phyloP scores from a whole-genome alignment of 805 yeast species.

The Trichomonascus vanleenenianus region DNA sequence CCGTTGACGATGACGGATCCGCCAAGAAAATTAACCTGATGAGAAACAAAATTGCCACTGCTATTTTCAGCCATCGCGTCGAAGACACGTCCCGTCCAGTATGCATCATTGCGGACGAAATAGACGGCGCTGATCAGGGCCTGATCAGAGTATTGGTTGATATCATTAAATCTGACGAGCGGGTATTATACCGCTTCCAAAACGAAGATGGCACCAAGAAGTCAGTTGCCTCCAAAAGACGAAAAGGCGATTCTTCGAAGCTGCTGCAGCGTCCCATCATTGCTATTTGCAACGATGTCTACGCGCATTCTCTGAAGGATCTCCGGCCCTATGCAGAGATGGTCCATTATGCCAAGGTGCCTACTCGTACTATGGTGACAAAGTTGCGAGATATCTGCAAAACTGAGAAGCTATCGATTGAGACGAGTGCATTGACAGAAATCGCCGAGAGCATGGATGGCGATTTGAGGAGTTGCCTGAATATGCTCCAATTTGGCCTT shows the following conservation, averaged over 20 bases:
- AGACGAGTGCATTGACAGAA: constrained; percentile 48
- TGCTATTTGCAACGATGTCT: constrained; percentile 85
- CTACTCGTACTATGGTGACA: constrained; percentile 38
- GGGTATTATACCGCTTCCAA: constrained; percentile 34
- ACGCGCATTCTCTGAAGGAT: constrained; percentile 64
- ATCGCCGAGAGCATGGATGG: constrained; percentile 66
- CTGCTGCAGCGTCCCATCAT: constrained; percentile 75
- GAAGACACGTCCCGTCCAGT: constrained; percentile 56
- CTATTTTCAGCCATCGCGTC: constrained; percentile 57
- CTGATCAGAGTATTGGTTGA: constrained; percentile 53
- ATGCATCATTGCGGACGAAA: constrained; percentile 80
- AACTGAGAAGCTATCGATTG: constrained; percentile 44
- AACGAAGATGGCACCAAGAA: constrained; percentile 21
- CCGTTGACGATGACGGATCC: not conserved
- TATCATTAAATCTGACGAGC: constrained; percentile 48
- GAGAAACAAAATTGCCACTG: constrained; percentile 48
- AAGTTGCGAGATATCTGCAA: constrained; percentile 46
- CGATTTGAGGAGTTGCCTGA: constrained; percentile 80
- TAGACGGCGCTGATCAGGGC: constrained; percentile 67
- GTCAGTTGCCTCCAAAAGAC: constrained; percentile 29
- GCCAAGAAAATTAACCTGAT: constrained; percentile 30
- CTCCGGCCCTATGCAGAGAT: constrained; percentile 69
- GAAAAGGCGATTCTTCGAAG: constrained; percentile 20
- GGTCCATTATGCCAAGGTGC: constrained; percentile 55
- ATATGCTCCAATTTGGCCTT: constrained; percentile 63